Evolutionary conservation across 73 alveolate species (phyloP), one percentile per base, ranked within the genome.

Genomic region (Paramecium sonneborni): DNA sequence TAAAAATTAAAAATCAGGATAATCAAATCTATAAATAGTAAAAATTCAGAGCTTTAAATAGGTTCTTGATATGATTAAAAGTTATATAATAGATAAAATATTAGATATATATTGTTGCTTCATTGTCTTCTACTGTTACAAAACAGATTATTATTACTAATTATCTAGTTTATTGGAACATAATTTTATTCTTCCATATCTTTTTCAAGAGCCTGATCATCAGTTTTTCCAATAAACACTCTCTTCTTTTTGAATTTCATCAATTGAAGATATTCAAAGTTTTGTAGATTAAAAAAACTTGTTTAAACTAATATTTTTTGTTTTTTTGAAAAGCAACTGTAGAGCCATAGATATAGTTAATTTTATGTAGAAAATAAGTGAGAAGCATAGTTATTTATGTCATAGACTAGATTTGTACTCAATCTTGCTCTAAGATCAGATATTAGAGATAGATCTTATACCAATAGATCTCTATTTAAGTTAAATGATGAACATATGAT

Each of bases 361-460:
- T 14, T 62, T 62, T 62, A 15, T 12, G 84, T 23, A 26, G 84
- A 10, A 62, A 62, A 62, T 26, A 62, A 32, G 26, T 62, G 84
- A 26, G 23, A 23, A 32, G 86, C 86, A 72, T 72, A 72, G 12
- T 72, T 72, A 35, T 35, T 38, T 35, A 72, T 32, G 35, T 72
- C 86, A 72, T 72, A 72, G 12, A 38, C 44, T 30, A 72, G 34
- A n/a, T 72, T 72, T 8, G n/a, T 38, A 72, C 86, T 72, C 7
- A 72, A 37, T n/a, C 20, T 72, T 0, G 32, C 7, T 72, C 86
- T 72, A 20, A 72, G 32, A 12, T 35, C 86, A 72, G 55, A 28
- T 35, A 72, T 72, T 9, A 34, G 57, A 72, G 58, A 28, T 7
- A 72, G 28, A 72, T 72, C 86, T n/a, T 9, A 35, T 15, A 72